These are phyloP conservation scores for Talaromyces sp. DNA, from an alignment of 2,329 filamentous ascomycete genomes.

Conservation along the genomic window DNA sequence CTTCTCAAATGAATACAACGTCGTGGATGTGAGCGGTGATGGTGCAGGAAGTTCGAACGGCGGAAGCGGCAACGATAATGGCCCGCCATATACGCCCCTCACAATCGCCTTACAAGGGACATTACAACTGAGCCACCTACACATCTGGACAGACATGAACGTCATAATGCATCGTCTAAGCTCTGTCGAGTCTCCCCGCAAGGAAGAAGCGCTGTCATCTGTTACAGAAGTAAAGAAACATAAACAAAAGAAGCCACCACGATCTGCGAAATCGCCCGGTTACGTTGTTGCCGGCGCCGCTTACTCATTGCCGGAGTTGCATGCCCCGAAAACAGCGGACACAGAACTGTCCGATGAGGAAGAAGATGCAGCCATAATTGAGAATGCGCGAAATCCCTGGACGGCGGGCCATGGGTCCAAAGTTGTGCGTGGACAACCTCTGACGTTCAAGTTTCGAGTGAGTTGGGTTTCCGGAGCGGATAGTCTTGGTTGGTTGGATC, in stretches of 20 bases:
- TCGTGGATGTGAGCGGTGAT: conserved; percentile 52
- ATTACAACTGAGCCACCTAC: conserved; percentile 81
- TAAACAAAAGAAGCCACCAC: conserved; percentile 34
- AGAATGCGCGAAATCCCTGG: conserved; percentile 46
- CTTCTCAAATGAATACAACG: conserved; percentile 20
- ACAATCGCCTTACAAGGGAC: conserved; percentile 88
- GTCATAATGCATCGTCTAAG: conserved; percentile 67
- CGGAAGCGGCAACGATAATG: conserved; percentile 25
- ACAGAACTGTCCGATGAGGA: conserved; percentile 22
- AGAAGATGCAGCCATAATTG: conserved; percentile 45
- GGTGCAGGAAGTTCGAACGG: conserved; percentile 24
- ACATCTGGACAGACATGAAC: conserved; percentile 86
- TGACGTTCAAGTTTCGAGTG: conserved; percentile 75
- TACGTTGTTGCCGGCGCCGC: conserved; percentile 84
- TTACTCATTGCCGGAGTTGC: conserved; percentile 74
- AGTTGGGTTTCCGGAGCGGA: conserved; percentile 62
- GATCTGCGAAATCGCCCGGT: conserved; percentile 49
- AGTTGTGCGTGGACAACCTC: conserved; percentile 80
- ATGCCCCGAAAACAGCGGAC: conserved; percentile 31
- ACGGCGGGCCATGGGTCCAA: conserved; percentile 53
- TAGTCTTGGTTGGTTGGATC: conserved; percentile 37
- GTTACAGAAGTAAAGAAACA: conserved; percentile 54
- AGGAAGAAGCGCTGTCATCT: conserved; percentile 25
- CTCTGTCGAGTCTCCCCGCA: conserved; percentile 27
- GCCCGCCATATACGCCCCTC: conserved; percentile 61